Base-by-base conservation (phyloP, 192 early-diverging fungal genomes). In the Coemansia asiatica region DNA sequence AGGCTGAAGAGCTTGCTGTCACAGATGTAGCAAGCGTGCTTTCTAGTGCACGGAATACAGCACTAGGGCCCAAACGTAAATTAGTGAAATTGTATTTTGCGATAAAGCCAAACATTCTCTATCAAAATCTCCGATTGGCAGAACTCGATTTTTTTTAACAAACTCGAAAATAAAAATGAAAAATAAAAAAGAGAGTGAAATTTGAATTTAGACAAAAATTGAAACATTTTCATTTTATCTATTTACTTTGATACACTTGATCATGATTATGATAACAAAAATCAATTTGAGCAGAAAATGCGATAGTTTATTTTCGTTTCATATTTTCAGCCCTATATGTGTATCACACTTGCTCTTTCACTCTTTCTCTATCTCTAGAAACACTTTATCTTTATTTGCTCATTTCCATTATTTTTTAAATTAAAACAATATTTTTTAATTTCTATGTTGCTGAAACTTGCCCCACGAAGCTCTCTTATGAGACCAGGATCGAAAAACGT, bases 1-100 rank as follows among this genome's bases (percentile, higher is more conserved):
- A n/a, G n/a, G 19, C 16, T 16, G 47, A 49, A 19, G 7, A 6
- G 13, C 7, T 18, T 49, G 47, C 18, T 19, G 50, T 23, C 2
- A 21, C 18, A 6, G 50, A 51, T 18, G 50, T 2, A 23, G 22
- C 50, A 10, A 66, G 10, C 8, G 76, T 79, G 71, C 76, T 79
- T 47, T 74, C 65, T 12, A 66, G 67, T 16, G 76, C 76, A 26
- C 68, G 68, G 1, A 10, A 33, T 16, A 60, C 27, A 8, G 27
- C 36, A 10, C 58, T 48, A 1, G 29, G n/a, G 26, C 22, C 26
- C 16, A 46, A 4, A 49, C 59, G 36, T 26, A 59, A 21, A 26
- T 19, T 19, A 6, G 28, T 8, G 26, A 16, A 56, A 53, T 46
- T 54, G 54, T 9, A 29, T 33, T 29, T 27, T 36, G 29, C 22